Base-by-base conservation (phyloP, 2,329 filamentous ascomycete genomes). In the Microthyrium microscopicum region DNA sequence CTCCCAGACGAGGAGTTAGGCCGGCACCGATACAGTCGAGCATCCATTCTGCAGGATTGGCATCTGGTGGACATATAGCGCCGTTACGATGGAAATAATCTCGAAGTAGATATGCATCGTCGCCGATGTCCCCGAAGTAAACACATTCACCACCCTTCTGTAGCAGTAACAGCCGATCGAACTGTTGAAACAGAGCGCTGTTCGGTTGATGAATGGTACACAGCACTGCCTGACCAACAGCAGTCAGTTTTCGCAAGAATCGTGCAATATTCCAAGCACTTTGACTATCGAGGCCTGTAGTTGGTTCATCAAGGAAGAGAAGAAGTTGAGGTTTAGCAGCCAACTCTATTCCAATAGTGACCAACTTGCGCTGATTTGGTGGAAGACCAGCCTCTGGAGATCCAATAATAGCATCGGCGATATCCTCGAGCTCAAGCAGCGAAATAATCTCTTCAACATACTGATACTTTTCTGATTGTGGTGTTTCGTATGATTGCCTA, bases 121-220 rank as follows among this genome's bases (percentile, higher is more conserved):
- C 64, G 31, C 83, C 83, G 27, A 92, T 77, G 38, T 85, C 75
- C 15, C 82, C 82, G 46, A 89, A 87, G 58, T 92, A 92, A 31
- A 91, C 80, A 29, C 78, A 80, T 35, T 75, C 68, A 4, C 83
- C 83, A 39, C 83, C 83, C 26, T 70, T 67, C 53, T 87, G 73
- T 2, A 92, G 65, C 3, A 92, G 64, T 4, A 92, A 60, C 2
- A 93, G 65, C 9, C 82, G 70, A 49, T 92, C 83, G 42, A 92
- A 93, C 53, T 84, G 77, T 52, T 89, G 80, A 44, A 93, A 92
- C 0, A 92, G 64, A 0, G 80, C 74, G 12, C 80, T 79, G 42
- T 84, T 87, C 2, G 84, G 83, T 51, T 92, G 84, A 52, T 92
- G 84, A 41, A 92, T 92, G 0, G 84, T 92, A 57, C 82, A 91